Percentiles rank a stretch among this genome's conserved stretches.
Conservation (phyloP, 108 stramenopile genomes). For the Stephanodiscus minutulus region DNA sequence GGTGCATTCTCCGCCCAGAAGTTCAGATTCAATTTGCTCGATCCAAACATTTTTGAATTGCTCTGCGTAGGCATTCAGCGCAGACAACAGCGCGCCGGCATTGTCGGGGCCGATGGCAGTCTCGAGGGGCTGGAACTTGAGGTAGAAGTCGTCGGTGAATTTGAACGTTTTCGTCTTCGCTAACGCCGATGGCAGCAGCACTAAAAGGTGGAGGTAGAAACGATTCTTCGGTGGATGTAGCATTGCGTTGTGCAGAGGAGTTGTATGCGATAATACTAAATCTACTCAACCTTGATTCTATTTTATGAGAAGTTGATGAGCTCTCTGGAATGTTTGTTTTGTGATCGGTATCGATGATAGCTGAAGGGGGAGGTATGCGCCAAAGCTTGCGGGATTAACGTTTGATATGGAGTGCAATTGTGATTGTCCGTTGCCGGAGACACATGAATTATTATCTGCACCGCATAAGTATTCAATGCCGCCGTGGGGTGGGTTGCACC, state of each 20-base stretch:
- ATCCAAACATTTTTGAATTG: conserved; percentile 26
- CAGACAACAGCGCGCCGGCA: conserved; percentile 20
- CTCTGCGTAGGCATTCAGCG: conserved; percentile 9
- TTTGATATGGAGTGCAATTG: too few species aligned
- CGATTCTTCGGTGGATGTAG: background rate
- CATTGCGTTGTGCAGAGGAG: background rate
- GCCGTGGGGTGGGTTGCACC: too few species aligned
- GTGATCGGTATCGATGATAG: too few species aligned
- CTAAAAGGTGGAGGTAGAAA: background rate
- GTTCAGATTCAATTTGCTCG: conserved; percentile 8
- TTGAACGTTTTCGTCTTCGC: conserved; percentile 26
- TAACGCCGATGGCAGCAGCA: conserved; percentile 20
- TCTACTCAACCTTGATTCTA: too few species aligned
- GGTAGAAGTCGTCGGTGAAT: conserved; percentile 37
- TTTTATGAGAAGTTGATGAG: too few species aligned
- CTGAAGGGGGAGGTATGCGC: too few species aligned
- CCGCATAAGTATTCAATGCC: too few species aligned
- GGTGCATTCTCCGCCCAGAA: conserved; percentile 25
- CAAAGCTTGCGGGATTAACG: too few species aligned
- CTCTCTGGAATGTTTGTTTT: too few species aligned
- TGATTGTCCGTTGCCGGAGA: too few species aligned
- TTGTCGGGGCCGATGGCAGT: conserved; percentile 31
- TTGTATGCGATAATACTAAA: too few species aligned
- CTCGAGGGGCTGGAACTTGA: conserved; percentile 21
- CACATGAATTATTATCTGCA: too few species aligned